phyloP scores from a whole-genome alignment of 1,139 yeast genomes.

The Magnusiomyces sp. region DNA sequence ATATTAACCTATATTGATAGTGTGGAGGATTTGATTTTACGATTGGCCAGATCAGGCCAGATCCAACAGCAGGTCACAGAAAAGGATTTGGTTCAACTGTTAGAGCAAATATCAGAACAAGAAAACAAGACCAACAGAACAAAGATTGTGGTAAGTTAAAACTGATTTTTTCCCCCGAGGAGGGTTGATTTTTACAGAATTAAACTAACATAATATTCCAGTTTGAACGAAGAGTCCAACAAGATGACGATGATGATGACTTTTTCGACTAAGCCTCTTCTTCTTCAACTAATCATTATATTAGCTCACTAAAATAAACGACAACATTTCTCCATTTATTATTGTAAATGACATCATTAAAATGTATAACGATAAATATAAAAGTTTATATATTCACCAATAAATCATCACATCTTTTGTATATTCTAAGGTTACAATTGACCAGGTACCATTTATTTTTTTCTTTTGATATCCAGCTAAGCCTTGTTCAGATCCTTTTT shows the following conservation, averaged over 20 bases:
- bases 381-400: neutral
- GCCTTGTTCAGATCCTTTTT: no score
- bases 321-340: neutral
- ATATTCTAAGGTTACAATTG: neutral
- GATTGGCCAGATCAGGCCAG: slow-evolving; percentile 73
- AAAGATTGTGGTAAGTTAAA: slow-evolving; percentile 41
- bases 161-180: no score
- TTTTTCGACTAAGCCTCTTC: slow-evolving; percentile 13
- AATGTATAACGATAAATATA: no score
- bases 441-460: slow-evolving; percentile 1
- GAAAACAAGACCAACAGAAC: slow-evolving; percentile 53
- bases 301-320: no score
- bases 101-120: slow-evolving; percentile 77
- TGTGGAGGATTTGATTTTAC: slow-evolving; percentile 74
- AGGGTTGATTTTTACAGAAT: no score
- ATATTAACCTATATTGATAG: slow-evolving; percentile 19
- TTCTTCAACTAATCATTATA: no score
- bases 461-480: no score
- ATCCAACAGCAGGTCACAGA: slow-evolving; percentile 65
- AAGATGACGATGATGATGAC: slow-evolving; percentile 14
- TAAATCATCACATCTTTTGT: neutral
- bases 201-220: neutral
- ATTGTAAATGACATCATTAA: neutral
- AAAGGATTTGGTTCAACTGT: slow-evolving; percentile 68
- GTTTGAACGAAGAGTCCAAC: slow-evolving; percentile 12